A percentile compares a stretch with the other conserved stretches of the same genome.
phyloP scores from a whole-genome alignment of 78 protist species.

The Paratrimastix pyriformis region DNA sequence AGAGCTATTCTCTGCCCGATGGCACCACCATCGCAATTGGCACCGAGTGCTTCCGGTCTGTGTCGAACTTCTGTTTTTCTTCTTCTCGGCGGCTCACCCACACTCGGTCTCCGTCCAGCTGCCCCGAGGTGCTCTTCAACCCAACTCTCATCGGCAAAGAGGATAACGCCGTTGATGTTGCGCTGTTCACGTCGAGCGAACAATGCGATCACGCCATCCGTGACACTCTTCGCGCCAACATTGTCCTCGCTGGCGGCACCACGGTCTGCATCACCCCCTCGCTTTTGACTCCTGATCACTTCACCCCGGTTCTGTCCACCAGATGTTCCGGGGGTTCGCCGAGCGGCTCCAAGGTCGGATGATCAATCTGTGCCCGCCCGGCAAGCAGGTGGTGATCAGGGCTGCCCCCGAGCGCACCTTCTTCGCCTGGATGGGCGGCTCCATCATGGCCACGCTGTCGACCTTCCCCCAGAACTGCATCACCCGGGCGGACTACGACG shows the following conservation, averaged over 20 bases:
- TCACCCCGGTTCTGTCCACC: conserved; percentile 29
- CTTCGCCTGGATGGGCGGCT: conserved; percentile 31
- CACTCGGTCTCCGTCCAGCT: too few relatives aligned
- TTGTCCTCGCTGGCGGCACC: conserved; percentile 58
- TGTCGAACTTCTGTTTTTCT: too few relatives aligned
- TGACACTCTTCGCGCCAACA: conserved; percentile 22
- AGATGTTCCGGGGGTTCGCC: conserved; percentile 5
- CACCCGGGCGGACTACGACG: conserved; percentile 44
- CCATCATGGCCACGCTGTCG: conserved; percentile 26
- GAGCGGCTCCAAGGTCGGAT: neutral
- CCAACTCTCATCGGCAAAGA: conserved; percentile 12
- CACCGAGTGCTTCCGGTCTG: conserved; percentile 11
- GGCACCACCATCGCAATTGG: neutral
- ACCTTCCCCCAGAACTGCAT: conserved; percentile 7
- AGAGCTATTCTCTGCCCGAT: conserved; percentile 16
- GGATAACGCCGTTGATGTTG: conserved; percentile 16
- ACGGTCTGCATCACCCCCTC: too few relatives aligned
- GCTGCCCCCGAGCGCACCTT: conserved; percentile 12
- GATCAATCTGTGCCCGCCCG: conserved; percentile 19
- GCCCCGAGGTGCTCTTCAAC: conserved; percentile 44
- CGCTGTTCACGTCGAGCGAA: conserved; percentile 14
- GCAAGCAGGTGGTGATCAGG: neutral
- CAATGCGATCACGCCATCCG: conserved; percentile 39
- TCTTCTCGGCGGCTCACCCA: too few relatives aligned
- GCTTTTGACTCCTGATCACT: too few relatives aligned